Evolutionary conservation across 345 rosid genomes (phyloP).

Genomic region (Eucalyptus erythrocorys): DNA sequence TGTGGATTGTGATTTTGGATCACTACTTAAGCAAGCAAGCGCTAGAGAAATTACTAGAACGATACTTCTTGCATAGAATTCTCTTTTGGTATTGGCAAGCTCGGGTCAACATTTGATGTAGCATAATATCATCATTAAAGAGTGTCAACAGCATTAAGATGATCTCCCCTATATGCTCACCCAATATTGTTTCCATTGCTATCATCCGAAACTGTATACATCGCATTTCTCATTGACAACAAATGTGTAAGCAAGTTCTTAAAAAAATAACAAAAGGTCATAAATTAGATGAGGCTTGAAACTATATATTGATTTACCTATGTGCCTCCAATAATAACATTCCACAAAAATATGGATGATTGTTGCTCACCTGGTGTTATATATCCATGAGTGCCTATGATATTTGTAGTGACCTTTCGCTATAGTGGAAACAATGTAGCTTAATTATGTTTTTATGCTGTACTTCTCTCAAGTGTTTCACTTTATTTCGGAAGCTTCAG

Average conservation of each 20-base stretch:
- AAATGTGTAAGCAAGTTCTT: neutral
- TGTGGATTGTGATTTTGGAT: neutral
- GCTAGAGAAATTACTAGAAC: neutral
- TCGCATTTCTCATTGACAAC: neutral
- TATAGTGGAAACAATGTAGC: neutral
- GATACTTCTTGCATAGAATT: neutral
- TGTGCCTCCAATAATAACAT: no score
- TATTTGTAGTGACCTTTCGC: no score
- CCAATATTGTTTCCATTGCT: neutral
- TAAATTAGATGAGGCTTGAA: no score
- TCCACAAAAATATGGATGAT: no score
- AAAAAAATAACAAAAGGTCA: neutral
- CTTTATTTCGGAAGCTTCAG: neutral
- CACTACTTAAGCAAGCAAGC: neutral
- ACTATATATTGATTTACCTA: no score
- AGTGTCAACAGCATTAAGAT: neutral
- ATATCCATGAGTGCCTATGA: no score
- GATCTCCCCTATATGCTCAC: constrained; percentile 5
- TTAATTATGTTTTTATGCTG: neutral
- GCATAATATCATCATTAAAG: neutral
- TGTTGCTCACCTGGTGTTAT: no score
- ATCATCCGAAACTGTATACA: fast-evolving
- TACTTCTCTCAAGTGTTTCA: neutral
- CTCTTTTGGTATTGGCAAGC: neutral
- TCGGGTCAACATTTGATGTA: neutral